Percentiles rank a stretch among this genome's conserved stretches.
phyloP scores from a whole-genome alignment of 1,139 yeast species.

The Candida neerlandica region DNA sequence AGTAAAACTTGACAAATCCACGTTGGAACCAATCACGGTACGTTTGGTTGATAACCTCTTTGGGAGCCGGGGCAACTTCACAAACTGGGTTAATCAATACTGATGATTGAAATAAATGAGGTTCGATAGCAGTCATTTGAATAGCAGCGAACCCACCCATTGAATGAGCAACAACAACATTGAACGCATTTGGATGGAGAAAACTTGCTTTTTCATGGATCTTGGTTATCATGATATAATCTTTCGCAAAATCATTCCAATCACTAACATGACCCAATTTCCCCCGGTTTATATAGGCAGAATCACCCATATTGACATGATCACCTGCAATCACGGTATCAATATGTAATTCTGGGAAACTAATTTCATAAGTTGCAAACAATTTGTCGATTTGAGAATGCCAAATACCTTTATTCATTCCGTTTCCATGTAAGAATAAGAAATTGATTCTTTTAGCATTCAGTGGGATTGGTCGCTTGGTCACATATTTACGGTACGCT shows the following conservation, averaged over 20 bases:
- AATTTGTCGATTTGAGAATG: slow-evolving; percentile 54
- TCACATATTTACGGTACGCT: slow-evolving; percentile 38
- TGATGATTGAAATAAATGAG: slow-evolving; percentile 56
- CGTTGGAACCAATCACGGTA: slow-evolving; percentile 25
- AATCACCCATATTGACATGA: slow-evolving; percentile 66
- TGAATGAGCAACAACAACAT: slow-evolving; percentile 67
- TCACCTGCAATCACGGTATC: slow-evolving; percentile 53
- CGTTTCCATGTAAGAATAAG: slow-evolving; percentile 68
- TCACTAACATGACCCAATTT: slow-evolving; percentile 54
- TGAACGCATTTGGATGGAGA: slow-evolving; percentile 35
- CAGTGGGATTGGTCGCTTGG: slow-evolving; percentile 19
- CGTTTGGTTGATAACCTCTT: slow-evolving; percentile 17
- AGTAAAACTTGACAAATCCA: slow-evolving; percentile 22
- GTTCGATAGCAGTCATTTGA: slow-evolving; percentile 52
- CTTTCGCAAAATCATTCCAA: slow-evolving; percentile 71
- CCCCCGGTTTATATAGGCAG: slow-evolving; percentile 53
- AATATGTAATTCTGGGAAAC: slow-evolving; percentile 27
- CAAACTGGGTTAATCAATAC: slow-evolving; percentile 66
- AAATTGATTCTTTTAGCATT: slow-evolving; percentile 46
- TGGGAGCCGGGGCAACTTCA: slow-evolving; percentile 15
- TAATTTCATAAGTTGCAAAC: slow-evolving; percentile 19
- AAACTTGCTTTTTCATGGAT: slow-evolving; percentile 31
- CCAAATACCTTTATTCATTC: slow-evolving; percentile 70
- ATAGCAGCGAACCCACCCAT: slow-evolving; percentile 65
- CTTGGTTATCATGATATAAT: slow-evolving; percentile 50